Percentiles rank a stretch among this genome's conserved stretches.
phyloP scores from a whole-genome alignment of 2,329 filamentous ascomycete genomes.

The Trichoderma sp. region DNA sequence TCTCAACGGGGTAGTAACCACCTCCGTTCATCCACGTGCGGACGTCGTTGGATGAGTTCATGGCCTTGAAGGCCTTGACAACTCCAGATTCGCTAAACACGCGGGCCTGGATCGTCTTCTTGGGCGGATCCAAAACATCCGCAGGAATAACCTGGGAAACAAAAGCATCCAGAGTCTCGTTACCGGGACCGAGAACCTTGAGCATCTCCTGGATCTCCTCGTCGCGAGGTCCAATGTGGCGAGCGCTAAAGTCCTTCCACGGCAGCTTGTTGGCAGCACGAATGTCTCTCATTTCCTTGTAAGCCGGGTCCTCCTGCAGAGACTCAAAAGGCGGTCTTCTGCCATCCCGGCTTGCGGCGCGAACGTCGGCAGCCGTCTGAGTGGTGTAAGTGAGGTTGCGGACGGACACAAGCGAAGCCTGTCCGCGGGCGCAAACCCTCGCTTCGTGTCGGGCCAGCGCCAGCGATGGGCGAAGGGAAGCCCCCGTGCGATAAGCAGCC shows the following conservation, averaged over 20 bases:
- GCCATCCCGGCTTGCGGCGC: conserved; percentile 7
- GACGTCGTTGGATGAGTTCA: conserved; percentile 38
- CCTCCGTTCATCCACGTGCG: conserved; percentile 76
- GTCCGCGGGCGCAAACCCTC: conserved; percentile 13
- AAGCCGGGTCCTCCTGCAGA: conserved; percentile 28
- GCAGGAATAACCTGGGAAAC: conserved; percentile 79
- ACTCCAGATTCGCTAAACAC: conserved; percentile 50
- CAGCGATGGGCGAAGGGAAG: conserved; percentile 26
- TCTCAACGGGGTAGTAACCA: conserved; percentile 85
- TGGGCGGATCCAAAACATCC: conserved; percentile 60
- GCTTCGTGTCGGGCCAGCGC: conserved; percentile 21
- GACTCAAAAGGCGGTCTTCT: conserved; percentile 22
- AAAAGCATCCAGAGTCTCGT: conserved; percentile 75
- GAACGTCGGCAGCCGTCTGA: conserved; percentile 20
- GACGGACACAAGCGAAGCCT: not conserved
- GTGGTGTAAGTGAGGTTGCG: conserved; percentile 26
- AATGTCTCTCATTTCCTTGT: conserved; percentile 28
- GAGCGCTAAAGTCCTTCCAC: conserved; percentile 61
- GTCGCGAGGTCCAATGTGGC: conserved; percentile 84
- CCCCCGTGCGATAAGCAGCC: conserved; percentile 30
- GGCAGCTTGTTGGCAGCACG: conserved; percentile 27
- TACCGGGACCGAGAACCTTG: conserved; percentile 72
- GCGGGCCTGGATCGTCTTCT: conserved; percentile 46
- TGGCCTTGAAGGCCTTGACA: conserved; percentile 39
- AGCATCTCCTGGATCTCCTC: conserved; percentile 76